A percentile compares a stretch with the other conserved stretches of the same genome.
Evolutionary conservation across 805 yeast genomes (phyloP).

Genomic region (Torulaspora delbrueckii): DNA sequence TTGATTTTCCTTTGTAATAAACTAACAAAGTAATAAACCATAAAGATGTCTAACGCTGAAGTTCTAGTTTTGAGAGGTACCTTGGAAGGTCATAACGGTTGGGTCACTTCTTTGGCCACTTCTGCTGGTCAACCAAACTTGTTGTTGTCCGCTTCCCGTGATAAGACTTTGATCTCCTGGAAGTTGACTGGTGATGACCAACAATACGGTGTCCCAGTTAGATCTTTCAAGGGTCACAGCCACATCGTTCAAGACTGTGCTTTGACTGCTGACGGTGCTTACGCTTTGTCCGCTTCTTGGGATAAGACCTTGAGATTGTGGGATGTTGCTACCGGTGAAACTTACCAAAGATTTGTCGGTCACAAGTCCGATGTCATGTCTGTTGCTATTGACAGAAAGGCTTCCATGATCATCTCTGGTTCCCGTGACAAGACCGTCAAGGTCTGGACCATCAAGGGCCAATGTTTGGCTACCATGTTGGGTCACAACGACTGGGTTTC

Average conservation of each 20-base stretch:
- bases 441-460: constrained; percentile 99
- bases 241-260: constrained; percentile 98
- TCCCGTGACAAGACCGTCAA: constrained; percentile 98
- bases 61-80: constrained; percentile 99
- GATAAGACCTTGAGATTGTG: constrained; percentile 98
- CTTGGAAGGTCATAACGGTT: constrained; percentile 93
- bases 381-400: constrained; percentile 92
- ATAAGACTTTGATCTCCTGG: constrained; percentile 98
- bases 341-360: constrained; percentile 93
- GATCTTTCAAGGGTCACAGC: constrained; percentile 96
- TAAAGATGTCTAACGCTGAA: constrained; percentile 70
- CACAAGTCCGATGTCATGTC: constrained; percentile 97
- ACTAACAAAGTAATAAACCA: constrained; percentile 7
- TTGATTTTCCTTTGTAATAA: too few species aligned
- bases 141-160: constrained; percentile 97
- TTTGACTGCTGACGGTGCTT: constrained; percentile 95
- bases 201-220: constrained; percentile 97
- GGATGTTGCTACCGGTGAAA: constrained; percentile 92
- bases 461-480: constrained; percentile 87
- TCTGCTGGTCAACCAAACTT: constrained; percentile 97
- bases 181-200: constrained; percentile 92
- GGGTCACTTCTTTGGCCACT: constrained; percentile 99
- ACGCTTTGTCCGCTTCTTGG: constrained; percentile 99
- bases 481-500: constrained; percentile 99
- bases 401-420: constrained; percentile 97